Evolutionary conservation across 352 stramenopile species (phyloP).

Genomic region (Pythium graminicola): DNA sequence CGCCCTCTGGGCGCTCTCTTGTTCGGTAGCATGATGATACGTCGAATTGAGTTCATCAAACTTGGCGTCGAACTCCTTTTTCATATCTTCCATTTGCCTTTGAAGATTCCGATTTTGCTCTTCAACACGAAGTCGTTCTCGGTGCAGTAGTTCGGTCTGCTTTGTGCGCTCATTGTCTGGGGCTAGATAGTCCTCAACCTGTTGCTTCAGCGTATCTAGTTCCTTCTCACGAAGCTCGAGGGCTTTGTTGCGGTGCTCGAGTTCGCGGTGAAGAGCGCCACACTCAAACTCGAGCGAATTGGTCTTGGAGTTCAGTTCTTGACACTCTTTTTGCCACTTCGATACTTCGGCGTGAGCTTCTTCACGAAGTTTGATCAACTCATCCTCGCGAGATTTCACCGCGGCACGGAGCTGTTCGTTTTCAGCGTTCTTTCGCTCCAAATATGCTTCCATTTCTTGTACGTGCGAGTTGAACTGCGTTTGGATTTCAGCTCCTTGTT

Average conservation of each 20-base stretch:
- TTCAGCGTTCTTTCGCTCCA: conserved; percentile 36
- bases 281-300: conserved; percentile 36
- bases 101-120: conserved; percentile 49
- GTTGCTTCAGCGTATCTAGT: conserved; percentile 37
- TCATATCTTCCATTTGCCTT: conserved; percentile 36
- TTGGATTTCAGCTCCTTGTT: conserved; percentile 47
- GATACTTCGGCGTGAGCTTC: conserved; percentile 35
- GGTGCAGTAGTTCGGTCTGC: conserved; percentile 47
- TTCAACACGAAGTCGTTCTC: conserved; percentile 48
- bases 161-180: conserved; percentile 46
- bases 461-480: conserved; percentile 53
- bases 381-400: conserved; percentile 45
- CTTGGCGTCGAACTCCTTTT: conserved; percentile 35
- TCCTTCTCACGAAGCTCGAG: conserved; percentile 47
- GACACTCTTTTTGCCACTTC: conserved; percentile 45
- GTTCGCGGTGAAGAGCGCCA: conserved; percentile 38
- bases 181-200: conserved; percentile 50
- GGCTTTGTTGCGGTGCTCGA: conserved; percentile 47
- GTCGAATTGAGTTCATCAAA: conserved; percentile 40
- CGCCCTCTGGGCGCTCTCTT: conserved; percentile 44
- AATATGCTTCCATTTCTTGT: conserved; percentile 26
- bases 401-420: conserved; percentile 45
- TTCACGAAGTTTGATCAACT: conserved; percentile 27
- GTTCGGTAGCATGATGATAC: conserved; percentile 35
- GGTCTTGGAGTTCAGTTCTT: conserved; percentile 35